A percentile compares a stretch with the other conserved stretches of the same genome.
These are phyloP conservation scores for Fonsecaea pugnacius DNA, from an alignment of 2,329 filamentous ascomycete genomes.

Conservation along the genomic window DNA sequence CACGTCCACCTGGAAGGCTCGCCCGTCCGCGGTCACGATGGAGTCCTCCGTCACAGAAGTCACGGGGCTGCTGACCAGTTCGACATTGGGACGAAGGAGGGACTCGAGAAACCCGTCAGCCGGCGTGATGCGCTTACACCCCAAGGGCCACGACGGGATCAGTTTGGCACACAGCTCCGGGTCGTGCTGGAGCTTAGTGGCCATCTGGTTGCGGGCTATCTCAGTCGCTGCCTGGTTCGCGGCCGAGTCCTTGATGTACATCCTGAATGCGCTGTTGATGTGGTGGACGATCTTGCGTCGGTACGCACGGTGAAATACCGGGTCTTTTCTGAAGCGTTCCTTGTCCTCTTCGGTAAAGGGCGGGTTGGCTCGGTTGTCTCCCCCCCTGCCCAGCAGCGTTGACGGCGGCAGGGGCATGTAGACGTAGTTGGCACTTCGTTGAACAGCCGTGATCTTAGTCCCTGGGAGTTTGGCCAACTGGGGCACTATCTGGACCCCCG, in stretches of 20 bases:
- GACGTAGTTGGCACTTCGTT: conserved; percentile 41
- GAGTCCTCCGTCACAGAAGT: conserved; percentile 41
- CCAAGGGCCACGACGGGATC: conserved; percentile 40
- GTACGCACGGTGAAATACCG: conserved; percentile 41
- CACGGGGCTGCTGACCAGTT: conserved; percentile 42
- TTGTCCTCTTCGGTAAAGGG: conserved; percentile 41
- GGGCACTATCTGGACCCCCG: conserved; percentile 48
- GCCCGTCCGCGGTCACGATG: conserved; percentile 35
- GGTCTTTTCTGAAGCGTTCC: conserved; percentile 37
- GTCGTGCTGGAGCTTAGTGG: conserved; percentile 30
- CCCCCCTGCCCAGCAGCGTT: conserved; percentile 30
- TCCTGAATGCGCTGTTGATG: conserved; percentile 29
- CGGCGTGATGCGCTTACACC: conserved; percentile 56
- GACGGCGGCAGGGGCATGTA: conserved; percentile 36
- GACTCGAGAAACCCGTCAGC: conserved; percentile 60
- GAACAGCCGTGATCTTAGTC: conserved; percentile 40
- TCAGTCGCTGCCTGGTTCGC: conserved; percentile 27
- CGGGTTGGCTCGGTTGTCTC: conserved; percentile 31
- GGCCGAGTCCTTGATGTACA: conserved; percentile 26
- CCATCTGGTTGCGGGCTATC: conserved; percentile 26
- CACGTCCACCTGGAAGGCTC: conserved; percentile 38
- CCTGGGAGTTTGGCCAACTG: conserved; percentile 32
- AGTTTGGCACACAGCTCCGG: conserved; percentile 33
- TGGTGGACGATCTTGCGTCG: conserved; percentile 41
- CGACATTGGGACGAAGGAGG: conserved; percentile 47